Percentiles rank a stretch among this genome's conserved stretches.
Evolutionary conservation across 768 basidiomycete species (phyloP).

Genomic region (Kwoniella heveanensis): DNA sequence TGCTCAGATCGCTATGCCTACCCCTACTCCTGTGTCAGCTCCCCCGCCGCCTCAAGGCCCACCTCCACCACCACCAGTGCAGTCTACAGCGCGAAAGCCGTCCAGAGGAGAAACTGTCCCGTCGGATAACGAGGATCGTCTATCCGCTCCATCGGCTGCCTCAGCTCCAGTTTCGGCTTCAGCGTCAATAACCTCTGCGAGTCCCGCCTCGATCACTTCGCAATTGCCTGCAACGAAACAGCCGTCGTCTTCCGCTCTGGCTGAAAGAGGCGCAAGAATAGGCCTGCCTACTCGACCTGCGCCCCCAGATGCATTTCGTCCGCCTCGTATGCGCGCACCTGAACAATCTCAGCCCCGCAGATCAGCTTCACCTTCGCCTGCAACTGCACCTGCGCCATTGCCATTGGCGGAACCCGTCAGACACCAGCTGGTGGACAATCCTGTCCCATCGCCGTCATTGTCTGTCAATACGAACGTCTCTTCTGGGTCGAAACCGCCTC

Average conservation of each 20-base stretch:
- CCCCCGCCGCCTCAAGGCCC: constrained; percentile 2
- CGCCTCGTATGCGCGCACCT: constrained; percentile 39
- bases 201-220: constrained; percentile 26
- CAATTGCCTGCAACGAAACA: constrained; percentile 23
- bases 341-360: constrained; percentile 24
- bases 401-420: constrained; percentile 16
- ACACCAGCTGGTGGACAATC: constrained; percentile 35
- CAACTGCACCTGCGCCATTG: not conserved
- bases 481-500: constrained; percentile 21
- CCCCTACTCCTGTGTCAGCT: not conserved
- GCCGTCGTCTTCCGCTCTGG: constrained; percentile 36
- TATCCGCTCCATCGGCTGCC: constrained; percentile 64
- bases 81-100: constrained; percentile 4
- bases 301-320: constrained; percentile 57
- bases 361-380: constrained; percentile 3
- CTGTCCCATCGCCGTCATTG: constrained; percentile 26
- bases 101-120: constrained; percentile 9
- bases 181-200: constrained; percentile 54
- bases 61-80: not conserved
- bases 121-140: constrained; percentile 58
- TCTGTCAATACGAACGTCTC: constrained; percentile 16
- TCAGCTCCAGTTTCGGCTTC: constrained; percentile 26
- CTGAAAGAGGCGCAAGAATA: constrained; percentile 34
- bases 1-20: not conserved
- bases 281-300: constrained; percentile 47